Evolutionary conservation across 2,329 filamentous ascomycete species (phyloP).

Genomic region (Rachicladosporium sp.): DNA sequence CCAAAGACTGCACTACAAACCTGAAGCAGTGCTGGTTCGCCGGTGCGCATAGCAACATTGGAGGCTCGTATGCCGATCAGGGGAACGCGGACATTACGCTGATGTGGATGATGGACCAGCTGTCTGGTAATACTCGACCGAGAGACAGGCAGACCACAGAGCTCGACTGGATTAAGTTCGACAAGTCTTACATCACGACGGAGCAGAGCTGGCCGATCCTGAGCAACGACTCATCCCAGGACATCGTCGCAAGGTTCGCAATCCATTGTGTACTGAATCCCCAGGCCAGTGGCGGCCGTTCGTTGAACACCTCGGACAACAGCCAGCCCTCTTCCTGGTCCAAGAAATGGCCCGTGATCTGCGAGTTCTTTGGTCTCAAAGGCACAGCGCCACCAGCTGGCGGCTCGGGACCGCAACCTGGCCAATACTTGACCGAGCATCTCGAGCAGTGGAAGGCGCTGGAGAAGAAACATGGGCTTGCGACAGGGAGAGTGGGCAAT

Average conservation of each 20-base stretch:
- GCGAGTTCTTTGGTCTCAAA: constrained; percentile 16
- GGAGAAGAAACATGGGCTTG: constrained; percentile 26
- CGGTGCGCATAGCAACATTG: constrained; percentile 40
- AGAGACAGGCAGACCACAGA: constrained; percentile 12
- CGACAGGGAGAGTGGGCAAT: constrained; percentile 27
- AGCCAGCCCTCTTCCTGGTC: background rate
- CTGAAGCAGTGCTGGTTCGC: constrained; percentile 46
- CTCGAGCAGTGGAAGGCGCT: constrained; percentile 21
- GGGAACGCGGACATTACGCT: constrained; percentile 27
- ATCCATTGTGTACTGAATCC: constrained; percentile 5
- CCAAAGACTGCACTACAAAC: constrained; percentile 17
- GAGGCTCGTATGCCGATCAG: constrained; percentile 30
- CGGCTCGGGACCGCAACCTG: constrained; percentile 10
- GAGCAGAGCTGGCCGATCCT: constrained; percentile 22
- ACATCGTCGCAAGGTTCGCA: constrained; percentile 20
- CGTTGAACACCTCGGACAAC: no score
- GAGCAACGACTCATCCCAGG: constrained; percentile 23
- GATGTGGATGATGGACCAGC: constrained; percentile 31
- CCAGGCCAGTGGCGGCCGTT: no score
- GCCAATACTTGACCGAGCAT: constrained; percentile 24
- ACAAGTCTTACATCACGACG: constrained; percentile 21
- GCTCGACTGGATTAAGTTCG: constrained; percentile 25
- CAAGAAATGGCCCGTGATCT: constrained; percentile 15
- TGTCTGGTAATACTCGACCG: constrained; percentile 19
- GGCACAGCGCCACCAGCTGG: constrained; percentile 11